A percentile compares a stretch with the other conserved stretches of the same genome.
Evolutionary conservation across 192 early-diverging fungal genomes (phyloP).

Genomic region (Podila verticillata): DNA sequence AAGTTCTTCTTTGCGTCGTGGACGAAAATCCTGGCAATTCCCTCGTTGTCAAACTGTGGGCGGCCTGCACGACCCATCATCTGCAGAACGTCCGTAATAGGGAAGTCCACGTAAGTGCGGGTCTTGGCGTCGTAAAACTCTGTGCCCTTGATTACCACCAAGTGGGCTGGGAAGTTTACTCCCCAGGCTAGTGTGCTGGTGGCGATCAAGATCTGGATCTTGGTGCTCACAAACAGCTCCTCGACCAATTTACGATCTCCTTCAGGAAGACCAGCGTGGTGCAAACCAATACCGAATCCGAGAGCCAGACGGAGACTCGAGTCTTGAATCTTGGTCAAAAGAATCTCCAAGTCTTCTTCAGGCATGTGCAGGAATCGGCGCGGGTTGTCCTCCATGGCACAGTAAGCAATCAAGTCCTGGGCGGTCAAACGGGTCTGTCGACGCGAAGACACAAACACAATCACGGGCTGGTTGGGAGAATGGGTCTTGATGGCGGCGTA

Average conservation of each 20-base stretch:
- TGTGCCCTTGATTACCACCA: slow-evolving; percentile 98
- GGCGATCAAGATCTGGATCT: slow-evolving; percentile 96
- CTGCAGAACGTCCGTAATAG: slow-evolving; percentile 97
- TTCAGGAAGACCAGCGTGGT: slow-evolving; percentile 95
- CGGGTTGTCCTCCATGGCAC: slow-evolving; percentile 93
- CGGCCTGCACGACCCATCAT: slow-evolving; percentile 99
- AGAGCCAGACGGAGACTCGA: slow-evolving; percentile 80
- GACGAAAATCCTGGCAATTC: slow-evolving; percentile 92
- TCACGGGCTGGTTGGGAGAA: slow-evolving; percentile 92
- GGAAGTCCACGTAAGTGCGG: slow-evolving; percentile 93
- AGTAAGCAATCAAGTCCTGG: slow-evolving; percentile 93
- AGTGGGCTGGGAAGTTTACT: slow-evolving; percentile 95
- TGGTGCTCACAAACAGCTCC: slow-evolving; percentile 92
- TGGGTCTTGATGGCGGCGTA: slow-evolving; percentile 95
- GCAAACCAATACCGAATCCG: slow-evolving; percentile 95
- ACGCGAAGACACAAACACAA: slow-evolving; percentile 98
- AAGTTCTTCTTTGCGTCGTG: slow-evolving; percentile 98
- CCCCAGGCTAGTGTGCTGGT: slow-evolving; percentile 98
- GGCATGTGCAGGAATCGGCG: slow-evolving; percentile 87
- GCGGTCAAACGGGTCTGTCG: slow-evolving; percentile 97
- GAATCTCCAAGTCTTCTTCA: slow-evolving; percentile 80
- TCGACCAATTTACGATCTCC: slow-evolving; percentile 88
- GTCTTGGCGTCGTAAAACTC: slow-evolving; percentile 95
- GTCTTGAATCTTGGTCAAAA: slow-evolving; percentile 82
- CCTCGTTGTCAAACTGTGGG: slow-evolving; percentile 95